These are phyloP conservation scores for Trichoderma reesei DNA, from an alignment of 495 filamentous ascomycete genomes.

Conservation along the genomic window DNA sequence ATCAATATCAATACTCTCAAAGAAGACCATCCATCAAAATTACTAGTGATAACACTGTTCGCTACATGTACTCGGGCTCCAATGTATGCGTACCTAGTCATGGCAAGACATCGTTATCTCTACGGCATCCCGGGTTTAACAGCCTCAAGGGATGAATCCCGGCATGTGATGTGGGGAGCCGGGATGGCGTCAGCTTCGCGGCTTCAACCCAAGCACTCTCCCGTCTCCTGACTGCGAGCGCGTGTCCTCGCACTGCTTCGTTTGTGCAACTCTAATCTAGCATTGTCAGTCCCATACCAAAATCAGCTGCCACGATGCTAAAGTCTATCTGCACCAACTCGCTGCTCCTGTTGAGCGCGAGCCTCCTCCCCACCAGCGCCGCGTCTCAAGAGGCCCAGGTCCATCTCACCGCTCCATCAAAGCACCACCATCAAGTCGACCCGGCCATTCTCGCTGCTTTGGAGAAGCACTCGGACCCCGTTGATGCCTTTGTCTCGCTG, in stretches of 20 bases:
- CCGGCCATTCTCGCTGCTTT: constrained; percentile 16
- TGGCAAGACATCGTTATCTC: neutral
- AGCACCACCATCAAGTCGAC: constrained; percentile 8
- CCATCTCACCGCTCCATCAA: neutral
- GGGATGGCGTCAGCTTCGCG: neutral
- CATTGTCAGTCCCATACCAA: neutral
- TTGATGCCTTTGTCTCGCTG: constrained; percentile 17
- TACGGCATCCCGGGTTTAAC: neutral
- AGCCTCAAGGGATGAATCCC: neutral
- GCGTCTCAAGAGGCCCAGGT: constrained; percentile 2
- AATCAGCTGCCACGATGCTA: neutral
- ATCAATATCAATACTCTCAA: too few relatives aligned
- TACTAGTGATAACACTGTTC: neutral
- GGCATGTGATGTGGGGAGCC: neutral
- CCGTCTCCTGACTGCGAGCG: neutral
- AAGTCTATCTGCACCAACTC: constrained; percentile 2
- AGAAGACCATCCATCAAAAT: too few relatives aligned
- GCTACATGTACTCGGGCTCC: neutral
- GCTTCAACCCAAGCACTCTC: neutral
- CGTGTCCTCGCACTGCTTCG: too few relatives aligned
- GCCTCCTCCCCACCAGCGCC: neutral
- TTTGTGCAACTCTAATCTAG: too few relatives aligned
- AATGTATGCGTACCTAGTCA: neutral
- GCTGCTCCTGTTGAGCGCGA: neutral
- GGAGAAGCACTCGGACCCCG: constrained; percentile 15